phyloP scores from a whole-genome alignment of 2,329 filamentous ascomycete genomes.

The Colletotrichum sp. region DNA sequence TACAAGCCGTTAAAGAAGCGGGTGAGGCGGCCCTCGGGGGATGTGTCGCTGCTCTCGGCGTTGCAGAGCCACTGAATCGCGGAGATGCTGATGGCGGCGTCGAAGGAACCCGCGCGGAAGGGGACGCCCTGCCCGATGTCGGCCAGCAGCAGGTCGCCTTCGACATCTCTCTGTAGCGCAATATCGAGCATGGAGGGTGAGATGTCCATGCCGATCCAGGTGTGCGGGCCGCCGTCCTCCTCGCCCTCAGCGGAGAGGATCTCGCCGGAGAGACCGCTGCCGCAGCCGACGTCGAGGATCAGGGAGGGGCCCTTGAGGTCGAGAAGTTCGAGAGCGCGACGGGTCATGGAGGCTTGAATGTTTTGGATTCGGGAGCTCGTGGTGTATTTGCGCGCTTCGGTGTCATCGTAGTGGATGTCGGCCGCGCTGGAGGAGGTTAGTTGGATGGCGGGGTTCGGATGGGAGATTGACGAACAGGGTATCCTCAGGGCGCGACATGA shows the following conservation, averaged over 20 bases:
- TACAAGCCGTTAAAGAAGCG: slow-evolving; percentile 96
- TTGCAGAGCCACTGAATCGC: slow-evolving; percentile 99
- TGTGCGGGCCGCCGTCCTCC: slow-evolving; percentile 82
- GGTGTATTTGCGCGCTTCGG: slow-evolving; percentile 96
- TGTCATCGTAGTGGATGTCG: slow-evolving; percentile 97
- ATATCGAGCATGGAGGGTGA: slow-evolving; percentile 96
- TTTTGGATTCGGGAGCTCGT: slow-evolving; percentile 94
- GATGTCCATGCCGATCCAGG: slow-evolving; percentile 98
- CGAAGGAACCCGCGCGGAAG: slow-evolving; percentile 90
- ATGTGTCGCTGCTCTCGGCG: slow-evolving; percentile 87
- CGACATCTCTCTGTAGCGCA: slow-evolving; percentile 87
- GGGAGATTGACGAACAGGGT: slow-evolving; percentile 67
- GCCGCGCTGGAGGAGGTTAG: slow-evolving; percentile 68
- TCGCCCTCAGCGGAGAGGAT: slow-evolving; percentile 78
- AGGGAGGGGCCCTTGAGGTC: slow-evolving; percentile 79
- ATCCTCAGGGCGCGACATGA: slow-evolving; percentile 97
- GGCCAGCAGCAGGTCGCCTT: slow-evolving; percentile 91
- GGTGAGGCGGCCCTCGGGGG: slow-evolving; percentile 75
- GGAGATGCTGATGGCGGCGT: slow-evolving; percentile 92
- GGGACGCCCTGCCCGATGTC: slow-evolving; percentile 96
- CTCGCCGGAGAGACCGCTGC: slow-evolving; percentile 91
- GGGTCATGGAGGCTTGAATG: slow-evolving; percentile 94
- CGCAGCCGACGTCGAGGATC: slow-evolving; percentile 96
- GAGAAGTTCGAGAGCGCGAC: slow-evolving; percentile 90
- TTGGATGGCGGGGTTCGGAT: slow-evolving; percentile 6